phyloP scores from a whole-genome alignment of 129 eudicot species.

The Oenanthe sinensis region DNA sequence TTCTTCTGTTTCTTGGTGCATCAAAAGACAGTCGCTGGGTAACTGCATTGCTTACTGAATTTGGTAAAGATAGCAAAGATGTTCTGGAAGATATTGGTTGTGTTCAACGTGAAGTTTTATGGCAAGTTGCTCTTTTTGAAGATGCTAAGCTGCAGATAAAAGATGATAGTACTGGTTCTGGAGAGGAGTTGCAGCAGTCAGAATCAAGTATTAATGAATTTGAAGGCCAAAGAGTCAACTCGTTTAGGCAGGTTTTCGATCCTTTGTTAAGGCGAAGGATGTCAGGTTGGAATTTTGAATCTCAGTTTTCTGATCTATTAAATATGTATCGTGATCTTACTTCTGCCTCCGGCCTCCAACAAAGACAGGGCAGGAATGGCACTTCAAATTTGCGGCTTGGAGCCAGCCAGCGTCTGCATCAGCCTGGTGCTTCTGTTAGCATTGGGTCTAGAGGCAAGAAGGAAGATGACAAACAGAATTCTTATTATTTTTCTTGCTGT shows the following conservation, averaged over 20 bases:
- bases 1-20: constrained; percentile 83
- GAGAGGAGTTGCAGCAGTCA: constrained; percentile 30
- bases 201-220: constrained; percentile 37
- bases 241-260: constrained; percentile 82
- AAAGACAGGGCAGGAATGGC: constrained; percentile 26
- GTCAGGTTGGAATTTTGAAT: constrained; percentile 91
- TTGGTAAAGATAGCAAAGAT: constrained; percentile 74
- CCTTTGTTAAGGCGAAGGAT: constrained; percentile 70
- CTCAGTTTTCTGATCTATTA: constrained; percentile 78
- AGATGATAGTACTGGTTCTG: constrained; percentile 30
- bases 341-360: constrained; percentile 62
- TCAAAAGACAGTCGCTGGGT: constrained; percentile 90
- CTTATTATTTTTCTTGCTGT: constrained; percentile 67
- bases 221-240: constrained; percentile 65
- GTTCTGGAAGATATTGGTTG: constrained; percentile 82
- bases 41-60: constrained; percentile 76
- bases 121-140: constrained; percentile 89
- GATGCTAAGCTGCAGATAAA: constrained; percentile 54
- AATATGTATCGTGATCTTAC: constrained; percentile 67
- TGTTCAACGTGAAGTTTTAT: constrained; percentile 71
- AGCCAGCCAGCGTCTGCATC: constrained; percentile 34
- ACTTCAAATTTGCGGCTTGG: constrained; percentile 37
- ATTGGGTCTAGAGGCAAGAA: constrained; percentile 26
- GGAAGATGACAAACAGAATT: constrained; percentile 63
- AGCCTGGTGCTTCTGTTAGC: constrained; percentile 42